Evolutionary conservation across 495 filamentous ascomycete species (phyloP), one percentile per base, ranked within the genome.

Genomic region (Clavariopsis aquatica): DNA sequence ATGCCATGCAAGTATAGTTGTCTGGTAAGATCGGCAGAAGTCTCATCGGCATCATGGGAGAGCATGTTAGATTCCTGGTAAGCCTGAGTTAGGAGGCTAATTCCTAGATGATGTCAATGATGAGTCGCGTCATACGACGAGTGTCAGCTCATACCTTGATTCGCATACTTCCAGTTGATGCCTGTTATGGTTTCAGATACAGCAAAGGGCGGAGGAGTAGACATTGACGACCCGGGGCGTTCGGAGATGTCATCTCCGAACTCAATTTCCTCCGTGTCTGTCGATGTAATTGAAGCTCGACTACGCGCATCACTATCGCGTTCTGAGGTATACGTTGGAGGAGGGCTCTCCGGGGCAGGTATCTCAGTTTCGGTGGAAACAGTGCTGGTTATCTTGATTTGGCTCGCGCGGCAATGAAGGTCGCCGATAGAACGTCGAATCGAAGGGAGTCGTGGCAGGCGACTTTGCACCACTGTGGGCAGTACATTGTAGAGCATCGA

Each of bases 1-100:
- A 89, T 57, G 45, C 85, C 83, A 68, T 86, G 81, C 24, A 92
- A 77, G 71, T 89, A 92, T 0, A 89, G 78, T 19, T 84, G 81
- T n/a, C 89, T 80, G 45, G 82, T 81, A 28, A 88, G 81, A 0
- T 49, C 58, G 10, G 73, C 45, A 26, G 63, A 60, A 8, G 38
- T 51, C 1, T 65, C 52, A 62, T 79, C 72, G 13, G 53, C 65
- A 52, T 73, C 57, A 12, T 45, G 64, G 5, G 66, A 31, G 12
- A 66, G 23, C 2, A 52, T 52, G 31, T 65, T 60, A 15, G 76
- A 77, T 68, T 80, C 78, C 52, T 73, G 66, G 9, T 71, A 65
- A 15, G 76, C 71, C 28, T 73, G 69, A n/a, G 61, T 65, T 5
- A 79, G 63, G 8, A 81, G 75, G 45, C 57, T 75, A 10, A 75